These are phyloP conservation scores for Tulasnella calospora DNA, from an alignment of 768 basidiomycete genomes.

Conservation along the genomic window DNA sequence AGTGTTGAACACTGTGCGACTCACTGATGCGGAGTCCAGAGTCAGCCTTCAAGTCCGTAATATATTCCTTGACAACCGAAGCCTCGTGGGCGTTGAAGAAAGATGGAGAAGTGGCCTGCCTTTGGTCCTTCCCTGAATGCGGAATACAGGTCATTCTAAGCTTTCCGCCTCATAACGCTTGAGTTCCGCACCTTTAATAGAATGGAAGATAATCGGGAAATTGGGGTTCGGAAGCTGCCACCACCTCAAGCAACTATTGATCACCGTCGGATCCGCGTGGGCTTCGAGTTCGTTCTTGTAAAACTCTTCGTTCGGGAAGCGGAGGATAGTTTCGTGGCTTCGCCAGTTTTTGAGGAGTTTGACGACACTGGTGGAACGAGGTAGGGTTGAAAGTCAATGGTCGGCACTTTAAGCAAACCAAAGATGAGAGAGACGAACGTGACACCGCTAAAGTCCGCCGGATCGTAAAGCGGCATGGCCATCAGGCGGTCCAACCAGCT, in stretches of 20 bases:
- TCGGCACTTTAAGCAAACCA: neutral
- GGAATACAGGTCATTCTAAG: neutral
- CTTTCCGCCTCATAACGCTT: neutral
- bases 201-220: constrained; percentile 39
- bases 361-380: constrained; percentile 43
- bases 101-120: constrained; percentile 39
- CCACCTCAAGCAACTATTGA: constrained; percentile 33
- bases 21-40: constrained; percentile 35
- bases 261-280: constrained; percentile 32
- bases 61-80: constrained; percentile 37
- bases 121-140: constrained; percentile 36
- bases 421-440: constrained; percentile 33
- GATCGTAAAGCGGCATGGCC: constrained; percentile 35
- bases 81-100: constrained; percentile 44
- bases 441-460: constrained; percentile 30
- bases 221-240: constrained; percentile 33
- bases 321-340: constrained; percentile 51
- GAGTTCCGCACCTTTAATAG: constrained; percentile 29
- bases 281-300: constrained; percentile 39
- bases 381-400: neutral
- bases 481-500: constrained; percentile 42
- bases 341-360: constrained; percentile 58
- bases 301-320: constrained; percentile 51
- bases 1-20: constrained; percentile 22
- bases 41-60: constrained; percentile 34